A percentile compares a stretch with the other conserved stretches of the same genome.
These are phyloP conservation scores for Gastroboletus turbinatus DNA, from an alignment of 1,284 basidiomycete genomes.

Conservation along the genomic window DNA sequence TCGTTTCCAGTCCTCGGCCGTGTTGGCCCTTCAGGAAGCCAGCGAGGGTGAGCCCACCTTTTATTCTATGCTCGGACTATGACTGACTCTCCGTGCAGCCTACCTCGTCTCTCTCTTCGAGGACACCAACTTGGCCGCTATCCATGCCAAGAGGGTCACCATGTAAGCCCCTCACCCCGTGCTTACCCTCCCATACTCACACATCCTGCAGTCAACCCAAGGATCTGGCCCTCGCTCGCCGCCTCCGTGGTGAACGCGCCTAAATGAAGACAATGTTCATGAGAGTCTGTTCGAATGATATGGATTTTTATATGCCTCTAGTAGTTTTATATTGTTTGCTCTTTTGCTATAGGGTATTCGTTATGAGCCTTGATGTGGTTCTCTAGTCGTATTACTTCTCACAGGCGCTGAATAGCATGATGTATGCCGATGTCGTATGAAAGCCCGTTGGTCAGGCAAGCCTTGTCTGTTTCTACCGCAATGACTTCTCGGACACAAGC, in stretches of 20 bases:
- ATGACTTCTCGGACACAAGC: background rate
- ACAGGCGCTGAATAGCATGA: background rate
- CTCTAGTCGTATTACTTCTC: background rate
- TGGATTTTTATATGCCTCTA: background rate
- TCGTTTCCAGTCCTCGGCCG: constrained; percentile 69
- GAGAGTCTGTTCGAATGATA: background rate
- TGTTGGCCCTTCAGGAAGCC: constrained; percentile 70
- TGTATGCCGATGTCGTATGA: background rate
- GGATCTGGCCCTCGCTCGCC: constrained; percentile 58
- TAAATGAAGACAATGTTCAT: background rate
- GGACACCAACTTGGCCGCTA: constrained; percentile 60
- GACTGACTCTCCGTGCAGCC: constrained; percentile 21
- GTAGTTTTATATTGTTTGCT: background rate
- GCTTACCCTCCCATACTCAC: constrained; percentile 9
- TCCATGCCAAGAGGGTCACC: constrained; percentile 66
- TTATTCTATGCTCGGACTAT: background rate
- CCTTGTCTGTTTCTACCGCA: background rate
- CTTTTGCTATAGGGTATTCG: background rate
- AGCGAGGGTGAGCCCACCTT: constrained; percentile 43
- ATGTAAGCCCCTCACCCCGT: constrained; percentile 30
- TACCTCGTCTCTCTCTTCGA: constrained; percentile 73
- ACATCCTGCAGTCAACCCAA: constrained; percentile 35
- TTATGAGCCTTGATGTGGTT: background rate
- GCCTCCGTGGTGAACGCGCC: constrained; percentile 29
- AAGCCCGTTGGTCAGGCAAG: background rate